These are phyloP conservation scores for Cutaneotrichosporon sp. DNA, from an alignment of 1,284 basidiomycete species.

Conservation along the genomic window DNA sequence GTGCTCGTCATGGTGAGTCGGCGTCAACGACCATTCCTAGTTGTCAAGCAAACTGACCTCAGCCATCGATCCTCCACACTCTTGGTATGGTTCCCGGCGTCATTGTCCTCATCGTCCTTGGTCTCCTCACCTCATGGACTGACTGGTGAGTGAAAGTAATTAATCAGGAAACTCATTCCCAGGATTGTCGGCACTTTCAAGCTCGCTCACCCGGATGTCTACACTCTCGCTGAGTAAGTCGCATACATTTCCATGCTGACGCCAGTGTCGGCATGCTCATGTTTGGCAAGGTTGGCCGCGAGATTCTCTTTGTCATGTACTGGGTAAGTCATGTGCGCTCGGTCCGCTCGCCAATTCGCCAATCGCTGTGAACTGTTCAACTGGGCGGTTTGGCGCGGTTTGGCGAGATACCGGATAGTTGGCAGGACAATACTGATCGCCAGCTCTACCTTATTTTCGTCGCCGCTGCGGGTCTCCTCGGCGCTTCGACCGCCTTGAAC, in stretches of 20 bases:
- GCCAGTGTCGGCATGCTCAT: constrained; percentile 26
- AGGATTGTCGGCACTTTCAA: constrained; percentile 28
- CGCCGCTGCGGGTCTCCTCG: constrained; percentile 33
- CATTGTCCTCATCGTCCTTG: constrained; percentile 34
- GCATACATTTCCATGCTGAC: neutral
- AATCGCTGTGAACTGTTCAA: no score
- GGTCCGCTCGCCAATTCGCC: neutral
- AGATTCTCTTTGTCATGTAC: constrained; percentile 33
- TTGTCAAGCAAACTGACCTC: neutral
- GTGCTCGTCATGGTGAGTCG: constrained; percentile 33
- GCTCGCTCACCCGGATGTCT: constrained; percentile 20
- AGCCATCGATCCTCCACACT: constrained; percentile 33
- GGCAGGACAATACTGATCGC: constrained; percentile 14
- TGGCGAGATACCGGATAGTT: neutral
- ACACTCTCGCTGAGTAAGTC: constrained; percentile 15
- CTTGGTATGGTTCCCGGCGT: constrained; percentile 39
- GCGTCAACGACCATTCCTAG: no score
- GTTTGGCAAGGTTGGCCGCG: constrained; percentile 29
- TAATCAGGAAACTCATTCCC: no score
- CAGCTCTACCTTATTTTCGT: constrained; percentile 24
- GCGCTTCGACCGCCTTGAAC: constrained; percentile 37
- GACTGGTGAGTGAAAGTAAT: constrained; percentile 1
- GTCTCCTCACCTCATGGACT: constrained; percentile 34
- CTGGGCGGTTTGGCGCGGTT: no score
- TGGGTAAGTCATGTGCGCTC: constrained; percentile 16